These are phyloP conservation scores for Anastatica hierochuntica DNA, from an alignment of 345 rosid genomes.

Conservation along the genomic window DNA sequence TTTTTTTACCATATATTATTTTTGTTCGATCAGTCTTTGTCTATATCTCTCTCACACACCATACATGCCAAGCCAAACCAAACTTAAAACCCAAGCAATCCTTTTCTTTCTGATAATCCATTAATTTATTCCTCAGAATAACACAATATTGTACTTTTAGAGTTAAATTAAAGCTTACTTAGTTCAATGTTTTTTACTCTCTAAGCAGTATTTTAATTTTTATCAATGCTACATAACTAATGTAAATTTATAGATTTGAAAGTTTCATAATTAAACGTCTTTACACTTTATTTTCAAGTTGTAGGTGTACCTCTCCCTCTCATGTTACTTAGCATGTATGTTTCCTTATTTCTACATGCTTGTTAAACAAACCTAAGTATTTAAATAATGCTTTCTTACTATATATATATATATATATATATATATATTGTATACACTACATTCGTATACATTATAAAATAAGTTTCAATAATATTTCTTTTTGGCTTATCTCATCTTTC, in stretches of 20 bases:
- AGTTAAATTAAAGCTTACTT: background rate
- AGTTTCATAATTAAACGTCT: background rate
- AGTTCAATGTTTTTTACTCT: background rate
- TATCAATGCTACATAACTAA: background rate
- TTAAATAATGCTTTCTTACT: background rate
- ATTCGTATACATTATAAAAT: constrained; percentile 4
- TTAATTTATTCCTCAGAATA: background rate
- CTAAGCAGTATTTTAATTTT: background rate
- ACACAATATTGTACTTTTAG: background rate
- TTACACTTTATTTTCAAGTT: constrained; percentile 17
- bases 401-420: too few species aligned
- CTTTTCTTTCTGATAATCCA: constrained; percentile 1
- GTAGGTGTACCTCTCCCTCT: constrained; percentile 19
- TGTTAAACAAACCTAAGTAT: constrained; percentile 9
- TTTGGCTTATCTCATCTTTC: background rate
- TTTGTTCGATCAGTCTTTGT: constrained; percentile 14
- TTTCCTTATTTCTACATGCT: constrained; percentile 11
- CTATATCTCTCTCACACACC: constrained; percentile 19
- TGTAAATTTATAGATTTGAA: background rate
- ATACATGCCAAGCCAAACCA: constrained; percentile 22
- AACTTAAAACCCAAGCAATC: constrained; percentile 65
- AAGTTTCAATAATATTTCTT: constrained; percentile 5
- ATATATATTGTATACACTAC: too few species aligned
- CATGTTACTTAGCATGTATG: constrained; percentile 21
- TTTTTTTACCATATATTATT: constrained; percentile 1